phyloP scores from a whole-genome alignment of 371 early-diverging fungal genomes.

The Syncephalastrum sp. region DNA sequence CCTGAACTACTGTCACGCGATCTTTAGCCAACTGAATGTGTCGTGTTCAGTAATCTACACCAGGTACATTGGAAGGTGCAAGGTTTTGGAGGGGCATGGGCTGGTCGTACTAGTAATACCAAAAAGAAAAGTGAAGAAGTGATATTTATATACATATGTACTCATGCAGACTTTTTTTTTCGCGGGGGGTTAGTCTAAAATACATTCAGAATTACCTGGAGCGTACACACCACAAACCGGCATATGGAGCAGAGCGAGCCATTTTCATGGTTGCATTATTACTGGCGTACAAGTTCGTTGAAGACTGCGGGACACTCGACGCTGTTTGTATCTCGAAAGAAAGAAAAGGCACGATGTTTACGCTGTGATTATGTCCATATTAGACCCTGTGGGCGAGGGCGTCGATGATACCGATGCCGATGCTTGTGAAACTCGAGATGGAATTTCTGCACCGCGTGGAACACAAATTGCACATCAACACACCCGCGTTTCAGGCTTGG shows the following conservation, averaged over 20 bases:
- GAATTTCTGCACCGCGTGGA: constrained; percentile 13
- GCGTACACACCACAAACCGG: constrained; percentile 15
- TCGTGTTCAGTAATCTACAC: constrained; percentile 27
- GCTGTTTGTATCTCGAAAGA: constrained; percentile 17
- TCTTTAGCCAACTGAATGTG: constrained; percentile 8
- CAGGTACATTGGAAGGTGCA: constrained; percentile 14
- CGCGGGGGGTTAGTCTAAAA: constrained; percentile 19
- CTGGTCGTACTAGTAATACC: not conserved
- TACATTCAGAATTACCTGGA: constrained; percentile 24
- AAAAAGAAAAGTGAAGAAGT: too few relatives aligned
- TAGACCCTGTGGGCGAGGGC: constrained; percentile 27
- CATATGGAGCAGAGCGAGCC: constrained; percentile 26
- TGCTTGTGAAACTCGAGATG: constrained; percentile 10
- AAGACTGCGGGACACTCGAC: constrained; percentile 30
- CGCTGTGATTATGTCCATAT: not conserved
- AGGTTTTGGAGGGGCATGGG: not conserved
- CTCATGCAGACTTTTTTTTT: too few relatives aligned
- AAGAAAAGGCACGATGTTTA: too few relatives aligned
- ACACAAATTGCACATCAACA: constrained; percentile 13
- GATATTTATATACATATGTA: too few relatives aligned
- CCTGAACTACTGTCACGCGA: constrained; percentile 7
- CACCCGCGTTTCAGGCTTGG: constrained; percentile 10
- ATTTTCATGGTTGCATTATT: constrained; percentile 32
- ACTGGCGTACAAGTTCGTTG: constrained; percentile 35
- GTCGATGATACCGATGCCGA: constrained; percentile 12